A percentile compares a stretch with the other conserved stretches of the same genome.
These are phyloP conservation scores for Vitis riparia DNA, from an alignment of 164 flowering plant species.

Conservation along the genomic window DNA sequence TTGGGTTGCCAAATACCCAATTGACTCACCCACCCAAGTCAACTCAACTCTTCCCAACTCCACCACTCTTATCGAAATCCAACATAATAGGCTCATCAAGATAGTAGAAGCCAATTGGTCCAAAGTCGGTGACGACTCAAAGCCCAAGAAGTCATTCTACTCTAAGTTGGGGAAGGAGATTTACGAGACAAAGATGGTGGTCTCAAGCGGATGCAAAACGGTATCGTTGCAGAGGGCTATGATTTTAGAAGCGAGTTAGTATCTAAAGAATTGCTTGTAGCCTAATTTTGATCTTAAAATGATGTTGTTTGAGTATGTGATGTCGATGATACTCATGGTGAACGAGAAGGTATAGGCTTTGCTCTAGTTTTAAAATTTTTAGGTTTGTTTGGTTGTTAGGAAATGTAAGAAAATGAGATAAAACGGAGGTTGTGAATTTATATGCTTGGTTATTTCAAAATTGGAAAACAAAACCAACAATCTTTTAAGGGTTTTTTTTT, in stretches of 20 bases:
- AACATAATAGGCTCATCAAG: slow-evolving; percentile 71
- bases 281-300: slow-evolving; percentile 25
- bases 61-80: slow-evolving; percentile 76
- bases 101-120: slow-evolving; percentile 82
- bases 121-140: slow-evolving; percentile 25
- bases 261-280: slow-evolving; percentile 92
- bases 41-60: slow-evolving; percentile 48
- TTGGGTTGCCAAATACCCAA: slow-evolving; percentile 88
- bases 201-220: slow-evolving; percentile 54
- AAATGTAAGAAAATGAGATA: background rate
- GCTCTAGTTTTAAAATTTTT: background rate
- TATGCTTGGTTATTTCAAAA: too few relatives aligned
- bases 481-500: too few relatives aligned
- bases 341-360: slow-evolving; percentile 77
- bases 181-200: slow-evolving; percentile 74
- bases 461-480: too few relatives aligned
- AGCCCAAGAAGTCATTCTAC: slow-evolving; percentile 38
- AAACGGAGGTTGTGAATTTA: background rate
- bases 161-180: slow-evolving; percentile 78
- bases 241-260: slow-evolving; percentile 61
- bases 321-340: slow-evolving; percentile 95
- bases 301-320: slow-evolving; percentile 85
- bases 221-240: slow-evolving; percentile 91
- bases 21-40: slow-evolving; percentile 23
- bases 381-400: background rate